Evolutionary conservation across 257 asterid genomes (phyloP), one percentile per base, ranked within the genome.

Genomic region (Craterostigma plantagineum): DNA sequence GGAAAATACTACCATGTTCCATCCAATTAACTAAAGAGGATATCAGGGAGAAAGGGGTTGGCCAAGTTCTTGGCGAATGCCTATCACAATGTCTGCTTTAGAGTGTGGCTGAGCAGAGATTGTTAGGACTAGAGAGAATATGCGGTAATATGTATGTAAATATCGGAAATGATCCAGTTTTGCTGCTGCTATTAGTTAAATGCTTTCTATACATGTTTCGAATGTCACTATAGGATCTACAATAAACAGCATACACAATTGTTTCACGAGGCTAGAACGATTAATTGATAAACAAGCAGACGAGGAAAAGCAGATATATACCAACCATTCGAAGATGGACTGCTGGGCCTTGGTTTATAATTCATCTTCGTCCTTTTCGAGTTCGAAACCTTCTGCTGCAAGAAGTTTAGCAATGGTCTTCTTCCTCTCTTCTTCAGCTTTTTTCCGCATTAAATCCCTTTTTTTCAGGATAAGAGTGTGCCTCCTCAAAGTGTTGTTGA

Each of bases 381-480:
- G 94, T 66, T 90, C 96, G 38, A 83, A 92, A 48, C 94, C 99
- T 73, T 90, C 99, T 33, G 86, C 92, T 54, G 86, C 94, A 17
- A 90, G 72, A 56, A 83, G 96, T 72, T 63, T 75, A 52, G 67
- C 63, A 11, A 90, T 68, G 50, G 72, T 34, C 55, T 39, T 70
- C 53, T 57, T 69, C 81, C 67, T 70, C 33, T 83, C 95, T 54
- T 82, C 92, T 64, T 75, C 91, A 9, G 91, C 79, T 42, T 79
- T 90, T 59, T 54, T 73, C 23, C 91, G 61, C 79, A 75, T 70
- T 54, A 83, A 27, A 33, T 79, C 94, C 69, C 92, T 65, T 57
- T 83, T 90, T 66, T 61, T 63, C 11, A 90, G 64, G 42, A 90
- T 83, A 14, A 79, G 96, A 0, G 91, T 75, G 57, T 77, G 94